Evolutionary conservation across 1,139 yeast species (phyloP).

Genomic region (Wickerhamomyces sp.): DNA sequence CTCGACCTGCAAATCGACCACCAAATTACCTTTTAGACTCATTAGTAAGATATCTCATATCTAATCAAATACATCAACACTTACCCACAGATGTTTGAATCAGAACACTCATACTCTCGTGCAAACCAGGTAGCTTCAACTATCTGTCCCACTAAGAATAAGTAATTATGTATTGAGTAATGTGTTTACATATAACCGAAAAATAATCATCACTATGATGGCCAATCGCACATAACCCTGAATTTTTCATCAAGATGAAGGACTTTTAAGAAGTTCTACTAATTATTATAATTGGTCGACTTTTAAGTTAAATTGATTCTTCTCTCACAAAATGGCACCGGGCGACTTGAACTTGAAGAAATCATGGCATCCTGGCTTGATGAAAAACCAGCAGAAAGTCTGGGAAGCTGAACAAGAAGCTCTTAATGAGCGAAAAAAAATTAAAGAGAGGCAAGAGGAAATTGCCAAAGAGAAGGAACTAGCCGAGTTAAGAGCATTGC

Average conservation of each 20-base stretch:
- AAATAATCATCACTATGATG: too few species aligned
- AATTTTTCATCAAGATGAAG: too few species aligned
- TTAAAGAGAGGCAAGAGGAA: constrained; percentile 63
- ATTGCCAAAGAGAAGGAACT: constrained; percentile 61
- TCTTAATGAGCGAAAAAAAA: constrained; percentile 62
- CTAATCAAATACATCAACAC: constrained; percentile 5
- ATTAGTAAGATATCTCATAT: neutral
- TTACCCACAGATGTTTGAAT: constrained; percentile 52
- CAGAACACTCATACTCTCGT: constrained; percentile 59
- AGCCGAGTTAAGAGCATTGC: constrained; percentile 51
- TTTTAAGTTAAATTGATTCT: too few species aligned
- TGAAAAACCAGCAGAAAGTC: constrained; percentile 81
- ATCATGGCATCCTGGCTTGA: constrained; percentile 92
- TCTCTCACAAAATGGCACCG: constrained; percentile 44
- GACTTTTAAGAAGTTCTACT: too few species aligned
- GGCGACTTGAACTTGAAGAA: constrained; percentile 86
- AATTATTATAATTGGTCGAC: too few species aligned
- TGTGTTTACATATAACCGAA: too few species aligned
- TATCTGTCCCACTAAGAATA: too few species aligned
- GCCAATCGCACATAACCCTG: too few species aligned
- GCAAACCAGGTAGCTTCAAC: too few species aligned
- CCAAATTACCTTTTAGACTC: constrained; percentile 36
- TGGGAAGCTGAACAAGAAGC: constrained; percentile 83
- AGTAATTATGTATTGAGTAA: too few species aligned
- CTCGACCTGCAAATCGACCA: constrained; percentile 44